These are phyloP conservation scores for Coleophoma crateriformis DNA, from an alignment of 2,329 filamentous ascomycete genomes.

Conservation along the genomic window DNA sequence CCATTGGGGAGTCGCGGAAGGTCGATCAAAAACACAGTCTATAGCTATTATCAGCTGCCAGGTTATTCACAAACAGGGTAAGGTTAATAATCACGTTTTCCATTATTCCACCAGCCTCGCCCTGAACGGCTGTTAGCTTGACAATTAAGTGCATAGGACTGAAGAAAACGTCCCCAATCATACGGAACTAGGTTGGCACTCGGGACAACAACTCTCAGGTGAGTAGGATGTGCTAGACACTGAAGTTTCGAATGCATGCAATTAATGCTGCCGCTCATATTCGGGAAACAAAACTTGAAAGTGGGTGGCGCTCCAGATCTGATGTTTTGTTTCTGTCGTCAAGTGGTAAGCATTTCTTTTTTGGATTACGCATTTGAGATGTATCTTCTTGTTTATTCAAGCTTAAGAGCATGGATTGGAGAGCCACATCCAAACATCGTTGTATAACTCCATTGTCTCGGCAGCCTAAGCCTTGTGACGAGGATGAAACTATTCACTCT, in stretches of 20 bases:
- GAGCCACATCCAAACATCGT: too few relatives aligned
- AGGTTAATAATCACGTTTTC: slow-evolving; percentile 59
- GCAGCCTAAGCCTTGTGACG: too few relatives aligned
- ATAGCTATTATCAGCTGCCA: neutral
- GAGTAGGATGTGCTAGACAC: slow-evolving; percentile 70
- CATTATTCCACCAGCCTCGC: slow-evolving; percentile 52
- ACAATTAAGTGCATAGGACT: neutral
- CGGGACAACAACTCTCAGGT: slow-evolving; percentile 77
- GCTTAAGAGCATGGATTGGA: too few relatives aligned
- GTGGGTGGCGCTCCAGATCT: slow-evolving; percentile 42
- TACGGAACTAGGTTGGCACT: slow-evolving; percentile 80
- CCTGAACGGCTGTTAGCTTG: slow-evolving; percentile 48
- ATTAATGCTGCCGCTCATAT: slow-evolving; percentile 60
- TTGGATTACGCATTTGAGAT: too few relatives aligned
- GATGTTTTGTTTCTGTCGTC: slow-evolving; percentile 42
- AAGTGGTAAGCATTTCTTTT: slow-evolving; percentile 6
- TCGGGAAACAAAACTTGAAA: slow-evolving; percentile 74
- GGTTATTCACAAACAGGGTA: too few relatives aligned
- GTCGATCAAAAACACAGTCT: slow-evolving; percentile 89
- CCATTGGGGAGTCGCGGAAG: slow-evolving; percentile 51
- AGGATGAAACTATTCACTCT: too few relatives aligned
- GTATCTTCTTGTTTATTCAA: too few relatives aligned
- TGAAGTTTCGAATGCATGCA: slow-evolving; percentile 95
- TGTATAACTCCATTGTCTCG: too few relatives aligned
- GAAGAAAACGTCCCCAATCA: slow-evolving; percentile 65